phyloP scores from a whole-genome alignment of 345 rosid genomes.

The Salix suchowensis region DNA sequence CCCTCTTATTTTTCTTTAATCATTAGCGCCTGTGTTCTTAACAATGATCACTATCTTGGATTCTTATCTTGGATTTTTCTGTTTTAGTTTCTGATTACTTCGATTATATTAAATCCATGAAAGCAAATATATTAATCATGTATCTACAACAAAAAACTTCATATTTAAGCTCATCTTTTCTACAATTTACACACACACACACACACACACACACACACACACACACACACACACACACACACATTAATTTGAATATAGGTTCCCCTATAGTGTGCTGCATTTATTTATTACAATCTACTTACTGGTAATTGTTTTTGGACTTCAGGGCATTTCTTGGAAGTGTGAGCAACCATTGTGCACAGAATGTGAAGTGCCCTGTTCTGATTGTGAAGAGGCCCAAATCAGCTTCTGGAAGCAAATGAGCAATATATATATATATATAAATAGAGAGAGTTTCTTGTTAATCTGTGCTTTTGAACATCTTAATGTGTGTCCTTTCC shows the following conservation, averaged over 20 bases:
- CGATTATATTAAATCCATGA: neutral
- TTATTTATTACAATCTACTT: neutral
- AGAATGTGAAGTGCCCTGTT: conserved; percentile 56
- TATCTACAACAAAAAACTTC: neutral
- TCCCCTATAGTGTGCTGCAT: neutral
- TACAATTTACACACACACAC: too few species aligned
- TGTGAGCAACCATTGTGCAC: conserved; percentile 67
- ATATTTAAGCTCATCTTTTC: neutral
- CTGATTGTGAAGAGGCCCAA: conserved; percentile 61
- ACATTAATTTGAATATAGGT: neutral
- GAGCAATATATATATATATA: neutral
- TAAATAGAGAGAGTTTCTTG: neutral
- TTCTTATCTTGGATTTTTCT: neutral
- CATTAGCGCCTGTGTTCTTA: too few species aligned
- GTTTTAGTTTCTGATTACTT: neutral
- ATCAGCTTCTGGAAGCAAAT: neutral
- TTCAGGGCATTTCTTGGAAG: conserved; percentile 56
- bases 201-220: too few species aligned
- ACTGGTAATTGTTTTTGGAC: neutral
- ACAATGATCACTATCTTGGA: neutral
- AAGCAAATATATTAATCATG: neutral
- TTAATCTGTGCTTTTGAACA: neutral
- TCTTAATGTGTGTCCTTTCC: neutral
- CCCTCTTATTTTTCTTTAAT: neutral
- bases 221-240: too few species aligned